phyloP scores from a whole-genome alignment of 495 filamentous ascomycete genomes.

The Filosporella fistucella region DNA sequence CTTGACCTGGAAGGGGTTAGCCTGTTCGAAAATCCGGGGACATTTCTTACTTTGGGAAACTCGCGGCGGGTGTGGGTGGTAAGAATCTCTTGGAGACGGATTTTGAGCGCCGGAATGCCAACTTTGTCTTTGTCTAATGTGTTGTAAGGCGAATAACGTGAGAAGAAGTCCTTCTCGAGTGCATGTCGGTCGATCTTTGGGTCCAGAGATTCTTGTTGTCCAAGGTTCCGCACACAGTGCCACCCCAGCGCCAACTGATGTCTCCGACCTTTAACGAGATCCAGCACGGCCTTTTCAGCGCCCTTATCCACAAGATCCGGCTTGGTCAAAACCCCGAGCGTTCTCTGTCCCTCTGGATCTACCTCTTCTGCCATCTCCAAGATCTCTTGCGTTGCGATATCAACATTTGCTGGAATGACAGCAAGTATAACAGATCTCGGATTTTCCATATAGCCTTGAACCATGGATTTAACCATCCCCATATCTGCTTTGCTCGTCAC shows the following conservation, averaged over 20 bases:
- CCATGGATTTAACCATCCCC: conserved; percentile 45
- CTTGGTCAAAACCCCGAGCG: conserved; percentile 57
- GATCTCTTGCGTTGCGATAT: conserved; percentile 59
- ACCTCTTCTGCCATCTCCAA: conserved; percentile 43
- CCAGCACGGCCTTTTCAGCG: conserved; percentile 25
- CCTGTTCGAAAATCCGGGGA: conserved; percentile 38
- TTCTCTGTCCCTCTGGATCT: conserved; percentile 46
- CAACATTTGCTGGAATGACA: conserved; percentile 54
- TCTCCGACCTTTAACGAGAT: conserved; percentile 41
- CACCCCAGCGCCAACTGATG: conserved; percentile 47
- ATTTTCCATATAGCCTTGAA: conserved; percentile 47
- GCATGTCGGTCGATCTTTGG: conserved; percentile 28
- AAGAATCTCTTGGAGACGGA: conserved; percentile 39
- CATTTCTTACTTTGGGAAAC: conserved; percentile 49
- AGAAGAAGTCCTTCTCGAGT: conserved; percentile 33
- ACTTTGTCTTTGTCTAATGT: conserved; percentile 37
- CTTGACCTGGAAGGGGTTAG: too few relatives aligned
- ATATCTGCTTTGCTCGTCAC: conserved; percentile 34
- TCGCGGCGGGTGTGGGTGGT: conserved; percentile 41
- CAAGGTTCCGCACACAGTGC: conserved; percentile 50
- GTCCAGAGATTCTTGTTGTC: conserved; percentile 21
- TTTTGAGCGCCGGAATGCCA: conserved; percentile 44
- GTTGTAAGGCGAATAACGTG: conserved; percentile 36
- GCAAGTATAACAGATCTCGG: conserved; percentile 51
- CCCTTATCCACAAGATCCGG: conserved; percentile 44